Conservation (phyloP, 1,139 yeast genomes). For the Yamadazyma trypodendri region DNA sequence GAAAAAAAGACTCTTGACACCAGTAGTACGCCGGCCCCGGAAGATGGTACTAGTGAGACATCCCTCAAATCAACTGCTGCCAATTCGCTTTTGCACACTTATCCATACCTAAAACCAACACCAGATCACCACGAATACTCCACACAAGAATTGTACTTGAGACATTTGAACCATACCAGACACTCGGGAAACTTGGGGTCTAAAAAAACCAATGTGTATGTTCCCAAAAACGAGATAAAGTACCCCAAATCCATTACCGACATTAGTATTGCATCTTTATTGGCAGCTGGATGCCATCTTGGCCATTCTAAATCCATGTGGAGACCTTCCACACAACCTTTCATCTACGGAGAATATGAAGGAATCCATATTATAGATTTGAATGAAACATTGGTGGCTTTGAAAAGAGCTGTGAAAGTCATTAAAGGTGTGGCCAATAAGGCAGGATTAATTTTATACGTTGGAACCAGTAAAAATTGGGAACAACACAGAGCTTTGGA, state of each 20-base stretch:
- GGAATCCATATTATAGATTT: constrained; percentile 88
- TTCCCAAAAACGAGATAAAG: constrained; percentile 65
- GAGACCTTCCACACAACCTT: constrained; percentile 87
- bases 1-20: constrained; percentile 9
- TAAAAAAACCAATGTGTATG: constrained; percentile 57
- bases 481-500: constrained; percentile 70
- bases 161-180: constrained; percentile 58
- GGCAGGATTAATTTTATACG: constrained; percentile 82
- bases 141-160: constrained; percentile 69
- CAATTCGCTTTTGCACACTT: constrained; percentile 30
- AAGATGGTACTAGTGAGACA: not conserved
- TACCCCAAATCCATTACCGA: constrained; percentile 58
- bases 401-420: constrained; percentile 79
- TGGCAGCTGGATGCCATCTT: constrained; percentile 93
- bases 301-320: constrained; percentile 84
- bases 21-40: constrained; percentile 9
- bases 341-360: constrained; percentile 80
- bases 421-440: constrained; percentile 76
- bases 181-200: constrained; percentile 63
- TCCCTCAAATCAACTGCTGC: constrained; percentile 30
- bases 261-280: constrained; percentile 61
- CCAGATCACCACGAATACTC: constrained; percentile 57
- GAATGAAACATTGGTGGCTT: constrained; percentile 72
- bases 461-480: constrained; percentile 77
- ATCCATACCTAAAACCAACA: constrained; percentile 43